Base-by-base conservation (phyloP, 2,329 filamentous ascomycete species). In the Seiridium cupressi region DNA sequence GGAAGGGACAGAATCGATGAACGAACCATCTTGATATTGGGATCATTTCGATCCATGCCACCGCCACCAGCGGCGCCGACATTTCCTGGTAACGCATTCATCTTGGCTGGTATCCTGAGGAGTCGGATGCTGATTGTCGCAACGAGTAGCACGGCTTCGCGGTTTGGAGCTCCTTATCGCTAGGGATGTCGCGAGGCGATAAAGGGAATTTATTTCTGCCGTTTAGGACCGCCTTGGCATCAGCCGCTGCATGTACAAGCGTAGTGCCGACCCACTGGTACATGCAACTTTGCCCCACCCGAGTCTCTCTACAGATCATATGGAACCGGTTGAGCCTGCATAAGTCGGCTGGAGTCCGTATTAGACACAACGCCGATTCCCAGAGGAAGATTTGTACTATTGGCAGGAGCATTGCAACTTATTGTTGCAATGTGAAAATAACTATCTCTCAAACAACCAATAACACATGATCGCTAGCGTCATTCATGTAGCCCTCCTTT, bases 21-120 rank as follows among this genome's bases (percentile, higher is more conserved):
- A 49, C 78, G 56, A 71, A 82, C 80, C 58, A 76, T 77, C 64
- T 84, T 84, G 64, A 84, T 74, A 55, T 79, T 79, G 31, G 83
- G 79, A 60, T 86, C 83, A 59, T 81, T 79, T 7, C 75, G 72
- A 64, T 72, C 73, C 51, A 68, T 69, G 54, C 60, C 53, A 44
- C 44, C 36, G 42, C 63, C 65, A 18, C 60, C 54, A 18, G 68
- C 60, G 58, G 60, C 65, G 44, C 62, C 63, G 42, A 63, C 63
- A 26, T 65, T 56, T 60, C 67, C 67, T 57, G 71, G 66, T 60
- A 72, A 51, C 10, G 63, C 66, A 53, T 70, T 72, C 71, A 73
- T 73, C 10, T 11, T 62, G 4, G 31, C 35, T 38, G 31, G 31
- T 53, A 7, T 53, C 9, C 8, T 8, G 13, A 42, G 38, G 38